These are phyloP conservation scores for Platanthera guangdongensis DNA, from an alignment of 106 monocot species.

Conservation along the genomic window DNA sequence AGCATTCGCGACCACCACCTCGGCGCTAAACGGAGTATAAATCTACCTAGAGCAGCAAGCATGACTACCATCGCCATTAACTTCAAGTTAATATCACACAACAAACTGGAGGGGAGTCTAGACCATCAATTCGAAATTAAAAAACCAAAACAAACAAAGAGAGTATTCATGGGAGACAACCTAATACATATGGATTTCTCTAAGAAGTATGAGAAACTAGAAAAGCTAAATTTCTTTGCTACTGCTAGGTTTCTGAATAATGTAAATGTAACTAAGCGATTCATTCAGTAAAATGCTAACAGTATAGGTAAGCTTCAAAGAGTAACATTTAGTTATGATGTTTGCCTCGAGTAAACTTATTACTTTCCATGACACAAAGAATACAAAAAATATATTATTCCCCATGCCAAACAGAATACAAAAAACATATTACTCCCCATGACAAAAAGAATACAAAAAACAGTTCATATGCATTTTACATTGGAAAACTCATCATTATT, in stretches of 20 bases:
- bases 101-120: not conserved
- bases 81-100: not conserved
- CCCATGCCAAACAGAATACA: not conserved
- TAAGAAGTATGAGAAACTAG: not conserved
- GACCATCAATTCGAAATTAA: not conserved
- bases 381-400: not conserved
- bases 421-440: not conserved
- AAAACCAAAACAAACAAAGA: not conserved
- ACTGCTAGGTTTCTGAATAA: not conserved
- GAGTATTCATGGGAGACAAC: not conserved
- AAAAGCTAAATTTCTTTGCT: not conserved
- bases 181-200: not conserved
- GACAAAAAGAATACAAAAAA: not conserved
- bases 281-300: not conserved
- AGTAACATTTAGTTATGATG: not conserved
- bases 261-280: not conserved
- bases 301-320: not conserved
- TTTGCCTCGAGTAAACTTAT: not conserved
- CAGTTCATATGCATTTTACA: not conserved
- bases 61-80: not conserved
- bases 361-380: not conserved
- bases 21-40: too few relatives aligned
- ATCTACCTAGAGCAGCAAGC: not conserved
- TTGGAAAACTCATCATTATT: not conserved
- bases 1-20: too few relatives aligned